Base-by-base conservation (phyloP, 257 asterid genomes). In the Ehretia macrophylla region DNA sequence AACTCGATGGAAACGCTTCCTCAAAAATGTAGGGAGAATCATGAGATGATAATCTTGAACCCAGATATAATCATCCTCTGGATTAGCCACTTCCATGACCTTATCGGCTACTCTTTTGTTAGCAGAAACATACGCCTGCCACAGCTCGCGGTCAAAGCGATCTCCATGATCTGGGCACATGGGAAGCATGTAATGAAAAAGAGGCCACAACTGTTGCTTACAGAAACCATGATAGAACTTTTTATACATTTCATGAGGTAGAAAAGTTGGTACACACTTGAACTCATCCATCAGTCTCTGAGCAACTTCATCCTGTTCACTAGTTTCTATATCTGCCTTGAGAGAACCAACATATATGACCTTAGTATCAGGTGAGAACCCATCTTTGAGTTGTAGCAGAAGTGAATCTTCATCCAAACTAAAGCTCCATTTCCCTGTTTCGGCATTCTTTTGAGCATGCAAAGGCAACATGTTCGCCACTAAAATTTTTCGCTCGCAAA, bases 131-230 rank as follows among this genome's bases (percentile, higher is more conserved):
- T 86, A 86, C 20, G 97, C 86, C 66, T 77, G 90, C 97, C 97
- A 90, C 60, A 84, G 82, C 67, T 76, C 86, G 60, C 92, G 80
- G 46, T 90, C 95, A 72, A 84, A 90, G 48, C 96, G 92, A 58
- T 84, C 97, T 58, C 96, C 97, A 59, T 87, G 97, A 67, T 86
- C 95, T 10, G 92, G 80, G 72, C 84, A 87, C 83, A 90, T 81
- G 37, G 97, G 97, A 19, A 90, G 84, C 97, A 86, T 84, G 93
- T 90, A 90, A 77, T 90, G 97, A 38, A 90, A 90, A 18, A 90
- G 92, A 63, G 97, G 96, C 97, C 97, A 90, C 39, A 90, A 85
- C 58, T 84, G 95, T 47, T 90, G 90, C 85, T 90, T 87, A 65
- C 96, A 90, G 68, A 90, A 90, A 39, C 95, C 95, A 38, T 83